These are phyloP conservation scores for Teunomyces lycoperdinae DNA, from an alignment of 805 yeast species.

Conservation along the genomic window DNA sequence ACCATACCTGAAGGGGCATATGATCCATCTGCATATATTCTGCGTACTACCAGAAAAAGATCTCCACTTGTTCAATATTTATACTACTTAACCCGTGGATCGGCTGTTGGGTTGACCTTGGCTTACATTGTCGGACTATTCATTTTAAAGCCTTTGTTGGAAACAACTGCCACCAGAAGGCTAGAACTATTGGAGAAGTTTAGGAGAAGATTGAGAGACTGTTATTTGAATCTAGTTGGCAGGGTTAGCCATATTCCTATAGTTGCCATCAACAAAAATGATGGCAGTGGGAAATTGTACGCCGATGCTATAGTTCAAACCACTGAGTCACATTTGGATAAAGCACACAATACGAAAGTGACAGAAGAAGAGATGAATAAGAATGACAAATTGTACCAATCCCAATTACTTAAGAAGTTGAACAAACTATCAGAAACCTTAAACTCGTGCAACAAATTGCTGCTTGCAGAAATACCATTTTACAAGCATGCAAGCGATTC, in stretches of 20 bases:
- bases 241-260: constrained; percentile 39
- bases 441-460: constrained; percentile 25
- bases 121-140: constrained; percentile 32
- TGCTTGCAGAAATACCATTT: constrained; percentile 29
- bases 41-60: constrained; percentile 11
- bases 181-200: constrained; percentile 33
- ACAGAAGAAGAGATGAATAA: constrained; percentile 14
- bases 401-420: constrained; percentile 21
- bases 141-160: constrained; percentile 35
- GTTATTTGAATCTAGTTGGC: constrained; percentile 31
- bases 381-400: constrained; percentile 26
- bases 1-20: constrained; percentile 43
- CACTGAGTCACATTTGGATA: constrained; percentile 19
- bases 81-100: constrained; percentile 31
- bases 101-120: constrained; percentile 27
- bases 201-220: constrained; percentile 31
- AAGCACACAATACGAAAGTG: constrained; percentile 7
- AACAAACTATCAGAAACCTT: constrained; percentile 19
- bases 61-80: constrained; percentile 27
- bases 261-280: constrained; percentile 29
- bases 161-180: constrained; percentile 24
- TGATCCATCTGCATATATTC: constrained; percentile 26
- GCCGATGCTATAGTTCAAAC: constrained; percentile 42
- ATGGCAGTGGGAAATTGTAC: constrained; percentile 27
- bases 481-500: constrained; percentile 26